Percentiles rank a stretch among this genome's conserved stretches.
Conservation (phyloP, 441 rosid genomes). For the Jatropha podagrica region DNA sequence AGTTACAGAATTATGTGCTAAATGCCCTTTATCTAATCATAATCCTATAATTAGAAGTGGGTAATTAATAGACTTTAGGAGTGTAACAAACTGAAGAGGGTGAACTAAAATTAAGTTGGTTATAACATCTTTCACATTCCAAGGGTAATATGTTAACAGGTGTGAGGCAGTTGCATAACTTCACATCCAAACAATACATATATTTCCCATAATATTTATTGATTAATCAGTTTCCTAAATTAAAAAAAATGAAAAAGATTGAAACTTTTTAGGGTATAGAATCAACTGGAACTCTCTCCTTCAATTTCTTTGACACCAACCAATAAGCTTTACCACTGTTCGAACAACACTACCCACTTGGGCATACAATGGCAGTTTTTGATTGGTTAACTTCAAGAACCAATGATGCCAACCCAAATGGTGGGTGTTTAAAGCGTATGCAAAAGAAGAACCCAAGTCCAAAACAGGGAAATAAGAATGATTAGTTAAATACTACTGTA, state of each 20-base stretch:
- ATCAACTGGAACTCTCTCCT: background rate
- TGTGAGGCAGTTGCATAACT: conserved; percentile 25
- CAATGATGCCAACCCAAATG: conserved; percentile 7
- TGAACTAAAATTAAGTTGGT: conserved; percentile 23
- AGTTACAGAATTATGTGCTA: background rate
- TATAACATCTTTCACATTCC: conserved; percentile 36
- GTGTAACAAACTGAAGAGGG: conserved; percentile 15
- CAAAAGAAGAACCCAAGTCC: background rate
- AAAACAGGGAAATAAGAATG: conserved; percentile 12
- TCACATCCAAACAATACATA: conserved; percentile 29
- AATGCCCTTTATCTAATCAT: background rate
- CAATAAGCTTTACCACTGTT: background rate
- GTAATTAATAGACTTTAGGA: conserved; percentile 8
- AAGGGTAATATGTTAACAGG: conserved; percentile 28
- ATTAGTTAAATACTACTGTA: conserved; percentile 18
- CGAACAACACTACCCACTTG: background rate
- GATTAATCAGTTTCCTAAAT: no score
- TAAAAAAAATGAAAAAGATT: no score
- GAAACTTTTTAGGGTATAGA: background rate
- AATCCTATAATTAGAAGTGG: conserved; percentile 4
- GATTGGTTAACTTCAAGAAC: background rate
- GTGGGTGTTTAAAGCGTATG: background rate
- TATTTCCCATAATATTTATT: conserved; percentile 1
- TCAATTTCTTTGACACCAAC: background rate
- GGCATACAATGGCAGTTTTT: background rate